Conservation (phyloP, 1,284 basidiomycete genomes). For the Trichosporon asahii region DNA sequence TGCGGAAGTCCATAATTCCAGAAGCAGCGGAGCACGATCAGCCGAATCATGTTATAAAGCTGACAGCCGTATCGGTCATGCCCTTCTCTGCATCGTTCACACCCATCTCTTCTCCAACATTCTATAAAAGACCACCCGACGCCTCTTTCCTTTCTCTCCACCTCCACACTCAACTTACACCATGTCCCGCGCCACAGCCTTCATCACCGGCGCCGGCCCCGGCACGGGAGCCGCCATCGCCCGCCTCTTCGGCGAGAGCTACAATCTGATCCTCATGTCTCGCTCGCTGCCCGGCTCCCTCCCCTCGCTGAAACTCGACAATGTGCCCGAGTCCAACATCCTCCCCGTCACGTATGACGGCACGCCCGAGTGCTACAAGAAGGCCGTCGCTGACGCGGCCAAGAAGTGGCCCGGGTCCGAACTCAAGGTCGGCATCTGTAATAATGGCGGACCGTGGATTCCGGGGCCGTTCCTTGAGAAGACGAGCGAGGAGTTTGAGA, state of each 20-base stretch:
- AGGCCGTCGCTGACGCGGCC: conserved; percentile 35
- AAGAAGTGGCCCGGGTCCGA: conserved; percentile 35
- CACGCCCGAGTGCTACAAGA: conserved; percentile 26
- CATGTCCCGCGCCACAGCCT: conserved; percentile 26
- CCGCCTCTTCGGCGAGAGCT: conserved; percentile 38
- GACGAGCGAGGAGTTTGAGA: conserved; percentile 31
- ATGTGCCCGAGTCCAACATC: conserved; percentile 29
- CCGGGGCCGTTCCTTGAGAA: conserved; percentile 40
- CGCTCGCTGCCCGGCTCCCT: conserved; percentile 44
- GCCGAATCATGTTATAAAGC: not conserved
- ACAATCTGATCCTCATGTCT: conserved; percentile 46
- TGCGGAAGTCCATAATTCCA: too few relatives aligned
- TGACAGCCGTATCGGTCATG: not conserved
- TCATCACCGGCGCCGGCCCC: conserved; percentile 46
- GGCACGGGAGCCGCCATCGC: conserved; percentile 41
- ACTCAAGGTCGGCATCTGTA: conserved; percentile 46
- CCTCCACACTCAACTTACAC: not conserved
- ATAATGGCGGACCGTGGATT: conserved; percentile 35
- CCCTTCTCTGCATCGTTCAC: not conserved
- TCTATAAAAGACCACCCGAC: too few relatives aligned
- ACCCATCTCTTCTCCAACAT: too few relatives aligned
- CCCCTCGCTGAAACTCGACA: conserved; percentile 29
- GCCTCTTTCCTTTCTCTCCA: not conserved
- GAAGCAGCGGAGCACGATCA: too few relatives aligned
- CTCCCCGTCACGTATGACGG: conserved; percentile 37